phyloP scores from a whole-genome alignment of 371 early-diverging fungal genomes.

The Dinochytrium kinnereticum region DNA sequence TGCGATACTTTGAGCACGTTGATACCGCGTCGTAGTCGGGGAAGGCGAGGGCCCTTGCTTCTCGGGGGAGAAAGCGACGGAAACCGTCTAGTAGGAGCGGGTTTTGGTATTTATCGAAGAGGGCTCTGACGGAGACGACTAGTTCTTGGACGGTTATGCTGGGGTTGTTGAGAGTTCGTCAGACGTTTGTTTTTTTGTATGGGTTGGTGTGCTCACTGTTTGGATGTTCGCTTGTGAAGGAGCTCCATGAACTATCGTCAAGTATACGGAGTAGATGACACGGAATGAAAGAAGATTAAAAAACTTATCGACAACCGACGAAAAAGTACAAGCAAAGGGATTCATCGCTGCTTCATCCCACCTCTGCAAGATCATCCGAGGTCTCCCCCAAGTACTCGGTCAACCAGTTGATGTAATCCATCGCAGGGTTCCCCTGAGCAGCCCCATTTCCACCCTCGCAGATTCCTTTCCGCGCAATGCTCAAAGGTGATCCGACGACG shows the following conservation, averaged over 20 bases:
- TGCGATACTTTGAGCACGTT: no score
- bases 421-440: background rate
- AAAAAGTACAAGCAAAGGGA: no score
- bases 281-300: no score
- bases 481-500: background rate
- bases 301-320: no score
- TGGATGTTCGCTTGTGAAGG: background rate
- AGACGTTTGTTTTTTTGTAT: no score
- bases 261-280: no score
- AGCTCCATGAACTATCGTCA: background rate
- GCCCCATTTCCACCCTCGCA: background rate
- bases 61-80: background rate
- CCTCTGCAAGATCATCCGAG: background rate
- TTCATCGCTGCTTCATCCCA: background rate
- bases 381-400: background rate
- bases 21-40: background rate
- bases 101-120: background rate
- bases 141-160: background rate
- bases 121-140: background rate
- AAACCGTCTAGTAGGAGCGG: background rate
- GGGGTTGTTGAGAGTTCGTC: background rate
- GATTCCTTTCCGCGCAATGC: background rate
- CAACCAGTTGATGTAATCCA: background rate
- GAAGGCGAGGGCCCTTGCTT: background rate
- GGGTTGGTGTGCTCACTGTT: background rate